Base-by-base conservation (phyloP, 768 basidiomycete species). In the Cystobasidium onofrii region DNA sequence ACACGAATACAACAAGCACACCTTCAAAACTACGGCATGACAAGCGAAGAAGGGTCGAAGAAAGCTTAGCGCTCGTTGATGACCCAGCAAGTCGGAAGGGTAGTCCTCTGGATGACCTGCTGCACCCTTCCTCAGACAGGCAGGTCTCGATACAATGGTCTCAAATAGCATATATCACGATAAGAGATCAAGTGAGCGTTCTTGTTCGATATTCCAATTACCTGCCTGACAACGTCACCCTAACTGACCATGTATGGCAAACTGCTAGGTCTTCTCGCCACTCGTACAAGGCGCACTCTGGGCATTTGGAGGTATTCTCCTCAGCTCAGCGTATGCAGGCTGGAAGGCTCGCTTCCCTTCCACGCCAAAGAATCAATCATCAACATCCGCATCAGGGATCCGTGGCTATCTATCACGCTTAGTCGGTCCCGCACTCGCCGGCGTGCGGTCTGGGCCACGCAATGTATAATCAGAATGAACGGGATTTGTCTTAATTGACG, bases 281-380 rank as follows among this genome's bases (percentile, higher is more conserved):
- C 55, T 71, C 2, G 55, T 71, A 39, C 69, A 71, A 34, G 69
- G 69, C 61, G 69, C 69, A 12, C 55, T 71, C 15, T 71, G 69
- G 69, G 69, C 69, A 12, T 23, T 60, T 13, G 69, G 69, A 12
- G 69, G 69, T n/a, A 71, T 71, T n/a, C 25, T 71, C 29, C 34
- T 57, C 29, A 71, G 33, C 39, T 46, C 41, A 20, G 27, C 50
- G n/a, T 50, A 25, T 36, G 4, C 65, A 52, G 27, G 46, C 10
- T 67, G 44, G 44, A 67, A 43, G 44, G 29, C 65, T 54, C 44
- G 31, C n/a, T 33, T 46, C 15, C 65, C 65, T 29, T 43, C 63
- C 18, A 15, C 31, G 33, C 33, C 20, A 10, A 39, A 20, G 17
- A 15, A 34, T 29, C 18, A 27, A 39, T 39, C 25, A 36, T 39